Base-by-base conservation (phyloP, 1,284 basidiomycete genomes). In the Moniliophthora roreri region DNA sequence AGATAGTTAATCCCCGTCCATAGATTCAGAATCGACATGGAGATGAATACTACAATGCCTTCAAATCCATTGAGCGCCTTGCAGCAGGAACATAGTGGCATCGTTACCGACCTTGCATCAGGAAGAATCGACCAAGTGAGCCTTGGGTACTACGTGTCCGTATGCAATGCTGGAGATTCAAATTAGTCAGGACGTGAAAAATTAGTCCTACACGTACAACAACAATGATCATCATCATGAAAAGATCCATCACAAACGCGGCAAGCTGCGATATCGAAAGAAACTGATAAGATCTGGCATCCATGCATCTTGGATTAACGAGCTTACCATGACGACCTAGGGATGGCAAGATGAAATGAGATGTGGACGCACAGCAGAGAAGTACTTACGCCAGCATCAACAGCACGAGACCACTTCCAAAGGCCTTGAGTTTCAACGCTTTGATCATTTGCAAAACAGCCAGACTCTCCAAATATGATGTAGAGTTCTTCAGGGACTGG, bases 1-100 rank as follows among this genome's bases (percentile, higher is more conserved):
- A 60, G 34, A 34, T 61, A 62, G 9, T 58, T 50, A 7, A 50
- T 34, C 9, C 58, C 55, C 21, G 50, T 51, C 9, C 53, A 23
- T 5, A 62, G 51, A 20, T 60, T 62, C 26, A 62, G 42, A 13
- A 45, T 35, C 3, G 59, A 58, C 61, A 62, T 61, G 18, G 59
- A 28, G 15, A 53, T 37, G 37, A 62, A 62, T 4, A 48, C 55
- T 4, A 53, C 54, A 13, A 57, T 39, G 13, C 57, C 60, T 62
- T 51, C 21, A 9, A n/a, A 16, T 5, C 11, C 2, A n/a, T 26
- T 13, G 16, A 45, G 34, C 20, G 54, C 50, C 51, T 57, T 50
- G 56, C 2, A 35, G 34, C 20, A 57, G 24, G 46, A 59, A 54
- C n/a, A 47, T 32, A 20, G 46, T 24, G 18, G 20, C 37, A 41